These are phyloP conservation scores for Lasiosphaeris hirsuta DNA, from an alignment of 495 filamentous ascomycete genomes.

Conservation along the genomic window DNA sequence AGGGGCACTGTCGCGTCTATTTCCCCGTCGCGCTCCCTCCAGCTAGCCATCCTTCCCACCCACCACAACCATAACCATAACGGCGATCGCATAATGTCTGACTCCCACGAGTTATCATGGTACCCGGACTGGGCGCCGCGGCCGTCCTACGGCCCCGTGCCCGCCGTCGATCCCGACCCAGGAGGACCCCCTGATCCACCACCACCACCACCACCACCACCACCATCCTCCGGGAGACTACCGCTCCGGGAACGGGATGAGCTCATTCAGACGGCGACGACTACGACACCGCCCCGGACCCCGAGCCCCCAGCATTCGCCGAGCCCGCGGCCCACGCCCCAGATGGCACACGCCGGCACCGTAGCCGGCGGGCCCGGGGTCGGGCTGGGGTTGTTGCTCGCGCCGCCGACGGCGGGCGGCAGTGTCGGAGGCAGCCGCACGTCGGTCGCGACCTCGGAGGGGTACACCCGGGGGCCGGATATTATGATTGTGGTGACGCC, in stretches of 20 bases:
- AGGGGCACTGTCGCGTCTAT: too few species aligned
- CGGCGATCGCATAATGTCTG: neutral
- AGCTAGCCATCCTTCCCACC: neutral
- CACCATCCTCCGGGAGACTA: too few species aligned
- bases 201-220: too few species aligned
- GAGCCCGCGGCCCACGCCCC: too few species aligned
- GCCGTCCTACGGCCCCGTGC: neutral
- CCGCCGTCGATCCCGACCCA: neutral
- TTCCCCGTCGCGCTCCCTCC: too few species aligned
- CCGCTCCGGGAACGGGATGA: too few species aligned
- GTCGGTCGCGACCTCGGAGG: neutral
- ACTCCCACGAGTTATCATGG: conserved; percentile 9
- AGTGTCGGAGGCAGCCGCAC: neutral
- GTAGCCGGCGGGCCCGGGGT: too few species aligned
- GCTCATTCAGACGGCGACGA: too few species aligned
- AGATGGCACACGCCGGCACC: too few species aligned
- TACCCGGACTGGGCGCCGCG: conserved; percentile 4
- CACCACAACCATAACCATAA: neutral
- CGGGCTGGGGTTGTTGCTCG: neutral
- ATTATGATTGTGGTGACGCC: conserved; percentile 9
- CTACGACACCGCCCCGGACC: too few species aligned
- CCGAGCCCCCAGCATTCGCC: too few species aligned
- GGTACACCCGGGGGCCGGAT: neutral
- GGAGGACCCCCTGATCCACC: too few species aligned
- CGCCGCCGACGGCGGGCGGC: neutral